These are phyloP conservation scores for Chloris gayana DNA, from an alignment of 176 grass and related monocot species.

Conservation along the genomic window DNA sequence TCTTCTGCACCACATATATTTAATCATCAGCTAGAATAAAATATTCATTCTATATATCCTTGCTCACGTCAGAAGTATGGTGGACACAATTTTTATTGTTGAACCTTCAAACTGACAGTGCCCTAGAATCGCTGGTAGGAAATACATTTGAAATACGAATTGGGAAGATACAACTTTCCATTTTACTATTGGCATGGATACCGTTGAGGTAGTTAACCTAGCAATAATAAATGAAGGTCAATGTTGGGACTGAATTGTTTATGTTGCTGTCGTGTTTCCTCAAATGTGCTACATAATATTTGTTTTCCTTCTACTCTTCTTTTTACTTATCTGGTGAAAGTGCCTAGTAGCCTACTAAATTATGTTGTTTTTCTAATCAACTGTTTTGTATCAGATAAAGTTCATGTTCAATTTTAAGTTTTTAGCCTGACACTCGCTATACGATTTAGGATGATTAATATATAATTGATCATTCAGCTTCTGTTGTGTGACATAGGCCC, in stretches of 20 bases:
- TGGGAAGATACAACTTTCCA: neutral
- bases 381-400: neutral
- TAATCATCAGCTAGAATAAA: slow-evolving; percentile 20
- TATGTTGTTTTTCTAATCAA: slow-evolving; percentile 24
- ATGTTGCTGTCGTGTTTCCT: neutral
- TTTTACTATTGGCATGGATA: slow-evolving; percentile 2
- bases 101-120: neutral
- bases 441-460: neutral
- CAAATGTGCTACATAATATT: neutral
- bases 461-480: neutral
- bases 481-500: neutral
- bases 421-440: neutral
- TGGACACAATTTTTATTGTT: slow-evolving; percentile 9
- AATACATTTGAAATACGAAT: neutral
- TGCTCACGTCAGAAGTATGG: neutral
- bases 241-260: neutral
- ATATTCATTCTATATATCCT: slow-evolving; percentile 1
- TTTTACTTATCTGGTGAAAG: neutral
- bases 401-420: slow-evolving; percentile 17
- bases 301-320: slow-evolving; percentile 18
- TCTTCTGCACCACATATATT: neutral
- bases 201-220: neutral
- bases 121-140: neutral
- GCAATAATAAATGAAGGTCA: neutral
- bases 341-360: neutral